Conservation (phyloP, 208 protist species). For the Leishmania martiniquensis region DNA sequence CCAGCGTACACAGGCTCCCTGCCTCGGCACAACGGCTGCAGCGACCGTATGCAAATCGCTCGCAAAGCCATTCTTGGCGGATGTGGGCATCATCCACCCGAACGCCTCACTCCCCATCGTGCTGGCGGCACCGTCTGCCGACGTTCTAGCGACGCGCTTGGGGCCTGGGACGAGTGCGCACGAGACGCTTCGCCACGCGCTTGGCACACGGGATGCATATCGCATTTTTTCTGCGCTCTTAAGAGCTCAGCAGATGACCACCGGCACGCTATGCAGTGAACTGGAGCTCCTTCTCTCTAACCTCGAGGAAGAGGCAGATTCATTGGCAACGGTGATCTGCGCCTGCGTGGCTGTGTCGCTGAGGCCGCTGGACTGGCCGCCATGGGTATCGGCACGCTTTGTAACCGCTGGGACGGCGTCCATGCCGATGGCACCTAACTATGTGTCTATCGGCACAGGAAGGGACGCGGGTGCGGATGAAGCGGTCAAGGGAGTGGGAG, state of each 20-base stretch:
- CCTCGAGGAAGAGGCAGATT: slow-evolving; percentile 22
- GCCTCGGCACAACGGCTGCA: neutral
- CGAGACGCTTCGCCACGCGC: slow-evolving; percentile 8
- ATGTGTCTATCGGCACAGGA: neutral
- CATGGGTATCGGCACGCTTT: slow-evolving; percentile 32
- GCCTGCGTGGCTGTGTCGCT: slow-evolving; percentile 47
- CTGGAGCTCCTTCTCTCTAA: slow-evolving; percentile 15
- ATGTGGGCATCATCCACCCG: neutral
- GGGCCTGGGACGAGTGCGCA: neutral
- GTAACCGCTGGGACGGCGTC: slow-evolving; percentile 13
- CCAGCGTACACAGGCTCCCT: neutral
- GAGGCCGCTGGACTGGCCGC: slow-evolving; percentile 33
- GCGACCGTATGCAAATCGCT: neutral
- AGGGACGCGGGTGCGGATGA: neutral
- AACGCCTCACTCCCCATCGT: neutral
- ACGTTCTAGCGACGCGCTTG: neutral
- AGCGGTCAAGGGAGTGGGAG: neutral
- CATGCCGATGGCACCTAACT: neutral
- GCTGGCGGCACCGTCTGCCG: slow-evolving; percentile 3
- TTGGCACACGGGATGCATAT: slow-evolving; percentile 27
- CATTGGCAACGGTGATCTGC: slow-evolving; percentile 32
- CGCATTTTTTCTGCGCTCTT: slow-evolving; percentile 17
- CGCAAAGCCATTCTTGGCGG: neutral
- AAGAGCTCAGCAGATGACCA: neutral
- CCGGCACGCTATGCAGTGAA: neutral